phyloP scores from a whole-genome alignment of 2,329 filamentous ascomycete genomes.

The Sclerotinia sclerotiorum region DNA sequence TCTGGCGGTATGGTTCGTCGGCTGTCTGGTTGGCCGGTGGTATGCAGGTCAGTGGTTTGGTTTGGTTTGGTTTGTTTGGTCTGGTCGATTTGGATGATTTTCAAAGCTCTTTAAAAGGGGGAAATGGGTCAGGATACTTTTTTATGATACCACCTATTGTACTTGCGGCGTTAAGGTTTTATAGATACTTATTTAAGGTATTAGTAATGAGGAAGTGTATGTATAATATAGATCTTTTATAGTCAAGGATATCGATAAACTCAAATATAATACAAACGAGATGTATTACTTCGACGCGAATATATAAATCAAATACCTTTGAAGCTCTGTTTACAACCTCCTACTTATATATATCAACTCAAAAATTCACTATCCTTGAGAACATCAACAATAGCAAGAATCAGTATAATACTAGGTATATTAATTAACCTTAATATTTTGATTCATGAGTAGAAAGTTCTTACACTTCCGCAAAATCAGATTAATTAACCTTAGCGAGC shows the following conservation, averaged over 20 bases:
- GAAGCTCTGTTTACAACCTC: too few species aligned
- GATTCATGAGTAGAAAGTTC: too few species aligned
- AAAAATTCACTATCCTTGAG: too few species aligned
- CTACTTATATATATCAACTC: too few species aligned
- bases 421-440: too few species aligned
- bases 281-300: neutral
- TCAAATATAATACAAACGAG: neutral
- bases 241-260: neutral
- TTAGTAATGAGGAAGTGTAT: neutral
- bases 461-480: too few species aligned
- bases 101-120: neutral
- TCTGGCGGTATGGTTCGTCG: neutral
- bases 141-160: slow-evolving; percentile 16
- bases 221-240: neutral
- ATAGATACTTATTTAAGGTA: neutral
- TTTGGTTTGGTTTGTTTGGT: neutral
- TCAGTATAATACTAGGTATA: too few species aligned
- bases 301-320: neutral
- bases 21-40: neutral
- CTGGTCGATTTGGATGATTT: neutral
- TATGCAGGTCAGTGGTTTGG: neutral
- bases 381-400: too few species aligned
- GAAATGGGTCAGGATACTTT: slow-evolving; percentile 6
- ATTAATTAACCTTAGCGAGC: too few species aligned
- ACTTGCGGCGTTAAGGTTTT: slow-evolving; percentile 12